These are phyloP conservation scores for Cubamyces lactineus DNA, from an alignment of 768 basidiomycete genomes.

Conservation along the genomic window DNA sequence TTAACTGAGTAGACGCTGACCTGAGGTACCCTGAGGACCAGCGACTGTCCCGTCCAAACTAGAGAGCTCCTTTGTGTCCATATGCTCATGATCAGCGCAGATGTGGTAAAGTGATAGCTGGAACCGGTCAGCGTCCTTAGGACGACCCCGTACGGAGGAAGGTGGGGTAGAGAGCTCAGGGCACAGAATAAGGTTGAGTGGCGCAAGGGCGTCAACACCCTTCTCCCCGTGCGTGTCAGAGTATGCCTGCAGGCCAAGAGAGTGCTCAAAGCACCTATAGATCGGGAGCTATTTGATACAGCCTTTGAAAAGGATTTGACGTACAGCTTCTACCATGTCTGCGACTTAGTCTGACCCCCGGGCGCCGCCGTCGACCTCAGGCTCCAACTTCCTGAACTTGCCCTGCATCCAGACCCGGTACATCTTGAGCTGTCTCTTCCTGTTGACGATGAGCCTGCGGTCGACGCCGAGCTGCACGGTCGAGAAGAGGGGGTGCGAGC, in stretches of 20 bases:
- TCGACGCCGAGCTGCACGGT: slow-evolving; percentile 89
- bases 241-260: background rate
- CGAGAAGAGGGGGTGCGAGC: slow-evolving; percentile 67
- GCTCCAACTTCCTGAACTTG: slow-evolving; percentile 69
- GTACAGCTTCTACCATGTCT: background rate
- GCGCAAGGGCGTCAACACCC: background rate
- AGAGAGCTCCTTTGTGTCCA: no score
- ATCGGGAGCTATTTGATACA: background rate
- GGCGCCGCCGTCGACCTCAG: background rate
- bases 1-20: no score
- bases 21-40: no score
- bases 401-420: slow-evolving; percentile 96
- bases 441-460: slow-evolving; percentile 86
- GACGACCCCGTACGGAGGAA: background rate
- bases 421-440: slow-evolving; percentile 96
- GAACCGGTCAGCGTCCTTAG: no score
- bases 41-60: no score
- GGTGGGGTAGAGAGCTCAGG: background rate
- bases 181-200: background rate
- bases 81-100: no score
- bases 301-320: background rate
- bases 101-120: no score
- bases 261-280: background rate
- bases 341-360: background rate
- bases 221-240: no score